Conservation (phyloP, 2,329 filamentous ascomycete species). For the Blastomyces gilchristii region DNA sequence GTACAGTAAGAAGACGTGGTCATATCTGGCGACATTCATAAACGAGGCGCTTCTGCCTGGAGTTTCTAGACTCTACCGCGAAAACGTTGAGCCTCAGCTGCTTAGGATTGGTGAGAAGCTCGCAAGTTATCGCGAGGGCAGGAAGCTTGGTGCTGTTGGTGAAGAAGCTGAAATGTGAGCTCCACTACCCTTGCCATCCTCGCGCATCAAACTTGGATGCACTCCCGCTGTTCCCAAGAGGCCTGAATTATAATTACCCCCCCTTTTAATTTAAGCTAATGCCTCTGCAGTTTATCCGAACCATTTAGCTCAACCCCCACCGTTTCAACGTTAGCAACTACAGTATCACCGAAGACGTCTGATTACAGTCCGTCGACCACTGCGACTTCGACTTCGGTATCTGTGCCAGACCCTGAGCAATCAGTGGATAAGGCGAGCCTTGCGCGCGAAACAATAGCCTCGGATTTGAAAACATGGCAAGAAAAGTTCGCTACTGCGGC, state of each 20-base stretch:
- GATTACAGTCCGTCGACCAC: slow-evolving; percentile 8
- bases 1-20: slow-evolving; percentile 59
- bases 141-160: slow-evolving; percentile 50
- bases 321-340: slow-evolving; percentile 19
- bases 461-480: slow-evolving; percentile 75
- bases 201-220: neutral
- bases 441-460: slow-evolving; percentile 50
- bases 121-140: slow-evolving; percentile 52
- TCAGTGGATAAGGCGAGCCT: slow-evolving; percentile 34
- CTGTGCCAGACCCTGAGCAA: slow-evolving; percentile 31
- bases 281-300: slow-evolving; percentile 8
- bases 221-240: neutral
- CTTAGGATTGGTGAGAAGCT: slow-evolving; percentile 84
- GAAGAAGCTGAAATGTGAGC: slow-evolving; percentile 44
- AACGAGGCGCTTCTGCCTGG: slow-evolving; percentile 72
- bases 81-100: slow-evolving; percentile 92
- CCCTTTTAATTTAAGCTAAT: neutral
- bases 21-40: slow-evolving; percentile 58
- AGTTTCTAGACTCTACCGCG: slow-evolving; percentile 66
- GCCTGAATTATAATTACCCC: neutral
- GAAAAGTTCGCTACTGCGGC: slow-evolving; percentile 76
- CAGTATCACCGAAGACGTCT: neutral
- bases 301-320: slow-evolving; percentile 10
- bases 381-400: slow-evolving; percentile 14
- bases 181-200: no score